A percentile compares a stretch with the other conserved stretches of the same genome.
Evolutionary conservation across 148 eudicot species (phyloP).

Genomic region (Camellia granthamiana): DNA sequence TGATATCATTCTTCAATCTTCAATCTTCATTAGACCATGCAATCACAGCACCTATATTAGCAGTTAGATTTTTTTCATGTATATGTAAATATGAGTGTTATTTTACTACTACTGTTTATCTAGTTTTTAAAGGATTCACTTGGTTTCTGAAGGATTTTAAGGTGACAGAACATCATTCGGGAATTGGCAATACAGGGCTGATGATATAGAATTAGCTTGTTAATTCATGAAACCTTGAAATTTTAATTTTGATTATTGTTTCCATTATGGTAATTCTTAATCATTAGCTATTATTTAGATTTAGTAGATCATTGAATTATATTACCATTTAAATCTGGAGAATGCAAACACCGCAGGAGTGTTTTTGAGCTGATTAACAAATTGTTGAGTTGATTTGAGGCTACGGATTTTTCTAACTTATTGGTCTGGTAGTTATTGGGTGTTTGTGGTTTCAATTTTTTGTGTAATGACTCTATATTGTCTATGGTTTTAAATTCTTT

Average conservation of each 20-base stretch:
- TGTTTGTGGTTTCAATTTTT: neutral
- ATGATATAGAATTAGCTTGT: neutral
- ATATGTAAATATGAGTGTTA: neutral
- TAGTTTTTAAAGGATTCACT: neutral
- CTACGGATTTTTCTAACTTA: neutral
- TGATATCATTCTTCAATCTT: neutral
- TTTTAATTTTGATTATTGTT: neutral
- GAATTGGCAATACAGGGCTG: neutral
- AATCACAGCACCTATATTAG: neutral
- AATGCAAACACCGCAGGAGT: neutral
- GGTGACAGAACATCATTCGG: neutral
- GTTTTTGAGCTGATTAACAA: neutral
- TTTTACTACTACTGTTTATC: too few species aligned
- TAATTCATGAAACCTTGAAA: neutral
- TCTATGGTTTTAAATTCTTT: neutral
- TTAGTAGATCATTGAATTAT: neutral
- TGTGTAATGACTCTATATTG: neutral
- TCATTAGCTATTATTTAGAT: neutral
- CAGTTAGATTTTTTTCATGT: neutral
- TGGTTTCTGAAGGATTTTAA: neutral
- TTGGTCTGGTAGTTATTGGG: neutral
- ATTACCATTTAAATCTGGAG: neutral
- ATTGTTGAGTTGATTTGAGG: conserved; percentile 1
- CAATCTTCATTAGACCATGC: neutral
- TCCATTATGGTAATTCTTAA: neutral